phyloP scores from a whole-genome alignment of 1,284 basidiomycete genomes.

The Tausonia pullulans region DNA sequence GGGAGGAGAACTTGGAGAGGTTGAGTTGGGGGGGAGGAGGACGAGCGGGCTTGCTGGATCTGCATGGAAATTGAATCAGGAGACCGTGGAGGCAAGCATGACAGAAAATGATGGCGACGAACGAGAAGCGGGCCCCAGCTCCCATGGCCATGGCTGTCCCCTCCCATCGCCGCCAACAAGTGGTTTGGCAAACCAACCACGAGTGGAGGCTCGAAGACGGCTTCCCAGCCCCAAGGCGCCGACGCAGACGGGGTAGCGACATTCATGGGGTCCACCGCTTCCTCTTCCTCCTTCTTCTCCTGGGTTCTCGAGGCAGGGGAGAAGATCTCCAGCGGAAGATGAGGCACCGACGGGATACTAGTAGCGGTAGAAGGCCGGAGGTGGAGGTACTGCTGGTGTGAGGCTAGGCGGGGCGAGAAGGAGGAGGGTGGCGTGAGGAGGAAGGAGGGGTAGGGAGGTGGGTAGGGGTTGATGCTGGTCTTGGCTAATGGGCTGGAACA shows the following conservation, averaged over 20 bases:
- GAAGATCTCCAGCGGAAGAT: not conserved
- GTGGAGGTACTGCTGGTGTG: not conserved
- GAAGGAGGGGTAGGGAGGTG: not conserved
- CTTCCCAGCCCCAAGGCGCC: not conserved
- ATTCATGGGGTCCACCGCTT: too few species aligned
- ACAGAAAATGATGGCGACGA: not conserved
- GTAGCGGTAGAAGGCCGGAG: not conserved
- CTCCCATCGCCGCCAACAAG: too few species aligned
- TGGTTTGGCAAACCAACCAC: not conserved
- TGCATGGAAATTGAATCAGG: not conserved
- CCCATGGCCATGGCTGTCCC: not conserved
- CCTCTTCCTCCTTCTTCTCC: not conserved
- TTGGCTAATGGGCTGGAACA: not conserved
- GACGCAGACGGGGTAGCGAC: not conserved
- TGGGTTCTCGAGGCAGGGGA: not conserved
- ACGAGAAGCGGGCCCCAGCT: not conserved
- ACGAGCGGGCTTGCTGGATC: not conserved
- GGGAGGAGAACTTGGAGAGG: not conserved
- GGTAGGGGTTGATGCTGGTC: not conserved
- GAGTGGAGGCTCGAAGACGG: constrained; percentile 1
- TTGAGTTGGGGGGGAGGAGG: not conserved
- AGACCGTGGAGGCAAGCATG: not conserved
- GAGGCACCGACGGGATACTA: not conserved
- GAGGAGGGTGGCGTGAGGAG: not conserved
- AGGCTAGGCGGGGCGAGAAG: not conserved